These are phyloP conservation scores for Zoysia matrella DNA, from an alignment of 202 grass and related monocot species.

Conservation along the genomic window DNA sequence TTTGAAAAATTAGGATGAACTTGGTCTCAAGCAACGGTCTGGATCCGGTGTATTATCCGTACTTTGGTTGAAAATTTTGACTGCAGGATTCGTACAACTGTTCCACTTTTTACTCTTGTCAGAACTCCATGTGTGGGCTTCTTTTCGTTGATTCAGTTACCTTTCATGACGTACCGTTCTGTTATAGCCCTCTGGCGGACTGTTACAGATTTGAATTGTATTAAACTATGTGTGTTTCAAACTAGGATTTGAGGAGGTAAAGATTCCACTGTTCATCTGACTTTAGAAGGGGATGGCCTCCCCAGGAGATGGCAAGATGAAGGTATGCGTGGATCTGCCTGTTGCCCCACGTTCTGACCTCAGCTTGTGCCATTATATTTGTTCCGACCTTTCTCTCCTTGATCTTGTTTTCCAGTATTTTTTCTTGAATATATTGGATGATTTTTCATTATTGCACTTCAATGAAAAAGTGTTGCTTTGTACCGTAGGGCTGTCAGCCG, in stretches of 20 bases:
- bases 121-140: constrained; percentile 3
- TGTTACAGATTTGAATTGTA: constrained; percentile 19
- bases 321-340: constrained; percentile 52
- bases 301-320: constrained; percentile 67
- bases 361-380: background rate
- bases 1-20: background rate
- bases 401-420: background rate
- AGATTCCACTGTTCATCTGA: background rate
- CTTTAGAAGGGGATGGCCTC: constrained; percentile 54
- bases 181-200: background rate
- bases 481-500: constrained; percentile 54
- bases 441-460: constrained; percentile 22
- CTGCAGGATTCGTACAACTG: background rate
- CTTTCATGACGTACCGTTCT: background rate
- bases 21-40: background rate
- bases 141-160: background rate
- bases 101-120: background rate
- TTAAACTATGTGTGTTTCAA: constrained; percentile 13
- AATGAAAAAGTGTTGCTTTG: constrained; percentile 39
- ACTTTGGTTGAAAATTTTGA: background rate
- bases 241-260: background rate
- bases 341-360: background rate
- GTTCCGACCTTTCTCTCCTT: constrained; percentile 11
- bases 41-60: constrained; percentile 11
- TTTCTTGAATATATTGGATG: background rate